Evolutionary conservation across 169 alveolate species (phyloP).

Genomic region (Plasmodium fragile): DNA sequence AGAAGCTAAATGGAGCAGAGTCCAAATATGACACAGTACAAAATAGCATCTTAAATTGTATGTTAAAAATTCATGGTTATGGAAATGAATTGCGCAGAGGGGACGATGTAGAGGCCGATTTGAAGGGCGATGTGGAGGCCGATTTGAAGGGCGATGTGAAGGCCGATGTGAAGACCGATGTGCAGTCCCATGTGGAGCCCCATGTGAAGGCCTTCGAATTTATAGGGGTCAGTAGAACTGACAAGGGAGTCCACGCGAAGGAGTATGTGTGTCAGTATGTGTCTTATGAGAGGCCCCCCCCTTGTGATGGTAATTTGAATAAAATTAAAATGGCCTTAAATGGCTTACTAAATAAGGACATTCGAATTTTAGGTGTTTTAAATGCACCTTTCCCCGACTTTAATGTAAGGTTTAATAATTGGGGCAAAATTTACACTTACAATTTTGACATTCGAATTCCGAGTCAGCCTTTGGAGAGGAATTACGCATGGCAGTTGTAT

Average conservation of each 20-base stretch:
- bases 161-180: no score
- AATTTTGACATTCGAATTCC: slow-evolving; percentile 79
- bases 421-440: slow-evolving; percentile 83
- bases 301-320: slow-evolving; percentile 77
- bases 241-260: slow-evolving; percentile 85
- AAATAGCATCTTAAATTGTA: slow-evolving; percentile 76
- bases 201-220: slow-evolving; percentile 81
- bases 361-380: slow-evolving; percentile 76
- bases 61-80: slow-evolving; percentile 82
- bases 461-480: slow-evolving; percentile 81
- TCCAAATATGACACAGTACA: slow-evolving; percentile 56
- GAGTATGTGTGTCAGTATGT: slow-evolving; percentile 84
- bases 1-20: neutral
- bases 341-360: slow-evolving; percentile 80
- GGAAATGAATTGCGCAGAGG: slow-evolving; percentile 27
- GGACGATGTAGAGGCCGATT: neutral
- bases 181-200: no score
- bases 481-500: slow-evolving; percentile 83
- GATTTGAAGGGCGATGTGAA: no score
- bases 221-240: slow-evolving; percentile 85
- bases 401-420: slow-evolving; percentile 80
- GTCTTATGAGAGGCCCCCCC: slow-evolving; percentile 80
- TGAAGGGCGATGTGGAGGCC: neutral
- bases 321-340: slow-evolving; percentile 78
- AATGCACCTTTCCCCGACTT: slow-evolving; percentile 78